Evolutionary conservation across 1,284 basidiomycete species (phyloP).

Genomic region (Naganishia albida): DNA sequence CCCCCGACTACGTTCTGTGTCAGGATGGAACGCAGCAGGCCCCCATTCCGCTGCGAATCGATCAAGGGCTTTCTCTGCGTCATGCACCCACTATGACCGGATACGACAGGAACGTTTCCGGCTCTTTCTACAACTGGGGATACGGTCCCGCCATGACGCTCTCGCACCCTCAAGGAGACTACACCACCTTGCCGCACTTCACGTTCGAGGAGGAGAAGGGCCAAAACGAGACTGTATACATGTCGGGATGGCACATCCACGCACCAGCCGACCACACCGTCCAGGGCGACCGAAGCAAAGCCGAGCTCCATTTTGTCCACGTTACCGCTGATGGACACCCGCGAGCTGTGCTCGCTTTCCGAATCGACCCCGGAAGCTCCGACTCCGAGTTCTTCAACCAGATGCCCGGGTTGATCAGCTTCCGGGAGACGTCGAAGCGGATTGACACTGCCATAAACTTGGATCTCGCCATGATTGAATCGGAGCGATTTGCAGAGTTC

Average conservation of each 20-base stretch:
- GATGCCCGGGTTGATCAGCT: conserved; percentile 34
- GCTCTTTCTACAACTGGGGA: conserved; percentile 36
- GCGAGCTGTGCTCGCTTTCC: conserved; percentile 37
- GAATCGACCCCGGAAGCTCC: conserved; percentile 37
- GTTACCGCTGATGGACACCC: conserved; percentile 33
- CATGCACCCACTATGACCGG: conserved; percentile 29
- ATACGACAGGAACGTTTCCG: conserved; percentile 32
- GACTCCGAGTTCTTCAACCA: conserved; percentile 34
- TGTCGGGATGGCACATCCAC: conserved; percentile 38
- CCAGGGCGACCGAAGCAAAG: conserved; percentile 35
- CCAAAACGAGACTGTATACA: conserved; percentile 36
- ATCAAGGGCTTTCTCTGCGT: conserved; percentile 35
- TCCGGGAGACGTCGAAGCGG: conserved; percentile 29
- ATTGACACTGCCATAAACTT: conserved; percentile 31
- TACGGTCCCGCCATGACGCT: conserved; percentile 38
- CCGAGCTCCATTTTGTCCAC: conserved; percentile 39
- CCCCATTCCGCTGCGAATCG: conserved; percentile 36
- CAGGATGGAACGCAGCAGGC: conserved; percentile 36
- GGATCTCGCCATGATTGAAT: conserved; percentile 32
- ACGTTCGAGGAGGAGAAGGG: conserved; percentile 36
- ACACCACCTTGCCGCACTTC: conserved; percentile 32
- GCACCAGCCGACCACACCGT: conserved; percentile 37
- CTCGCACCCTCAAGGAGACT: conserved; percentile 34
- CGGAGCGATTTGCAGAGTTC: conserved; percentile 35
- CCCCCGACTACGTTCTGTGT: conserved; percentile 34